phyloP scores from a whole-genome alignment of 495 filamentous ascomycete species.

The Usnea hakonensis region DNA sequence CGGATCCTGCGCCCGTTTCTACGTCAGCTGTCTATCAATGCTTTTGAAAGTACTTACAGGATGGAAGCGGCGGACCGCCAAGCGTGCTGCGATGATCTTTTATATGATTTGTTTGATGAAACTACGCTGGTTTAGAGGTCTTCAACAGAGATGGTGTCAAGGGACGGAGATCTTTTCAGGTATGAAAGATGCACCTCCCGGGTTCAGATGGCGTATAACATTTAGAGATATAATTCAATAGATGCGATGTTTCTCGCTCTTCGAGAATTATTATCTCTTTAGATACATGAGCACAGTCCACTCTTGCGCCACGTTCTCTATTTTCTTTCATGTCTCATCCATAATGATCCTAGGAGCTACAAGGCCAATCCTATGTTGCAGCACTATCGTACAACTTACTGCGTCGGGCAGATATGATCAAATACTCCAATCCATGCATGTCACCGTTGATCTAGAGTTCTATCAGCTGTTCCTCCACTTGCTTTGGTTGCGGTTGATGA shows the following conservation, averaged over 20 bases:
- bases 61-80: conserved; percentile 66
- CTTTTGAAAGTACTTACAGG: conserved; percentile 85
- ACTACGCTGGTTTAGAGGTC: conserved; percentile 37
- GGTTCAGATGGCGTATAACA: neutral
- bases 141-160: neutral
- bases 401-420: neutral
- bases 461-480: conserved; percentile 84
- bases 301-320: neutral
- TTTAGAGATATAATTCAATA: neutral
- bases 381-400: conserved; percentile 5
- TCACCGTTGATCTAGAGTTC: conserved; percentile 42
- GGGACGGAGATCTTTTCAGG: neutral
- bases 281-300: neutral
- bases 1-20: conserved; percentile 83
- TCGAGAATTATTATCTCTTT: neutral
- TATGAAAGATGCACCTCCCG: neutral
- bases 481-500: conserved; percentile 49
- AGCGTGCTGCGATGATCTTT: conserved; percentile 56
- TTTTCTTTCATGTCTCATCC: neutral
- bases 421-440: conserved; percentile 8
- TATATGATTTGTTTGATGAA: conserved; percentile 82
- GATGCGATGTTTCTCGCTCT: neutral
- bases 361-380: neutral
- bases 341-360: conserved; percentile 1
- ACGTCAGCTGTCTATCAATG: conserved; percentile 78